Evolutionary conservation across 805 yeast genomes (phyloP).

Genomic region (Lipomyces starkeyi): DNA sequence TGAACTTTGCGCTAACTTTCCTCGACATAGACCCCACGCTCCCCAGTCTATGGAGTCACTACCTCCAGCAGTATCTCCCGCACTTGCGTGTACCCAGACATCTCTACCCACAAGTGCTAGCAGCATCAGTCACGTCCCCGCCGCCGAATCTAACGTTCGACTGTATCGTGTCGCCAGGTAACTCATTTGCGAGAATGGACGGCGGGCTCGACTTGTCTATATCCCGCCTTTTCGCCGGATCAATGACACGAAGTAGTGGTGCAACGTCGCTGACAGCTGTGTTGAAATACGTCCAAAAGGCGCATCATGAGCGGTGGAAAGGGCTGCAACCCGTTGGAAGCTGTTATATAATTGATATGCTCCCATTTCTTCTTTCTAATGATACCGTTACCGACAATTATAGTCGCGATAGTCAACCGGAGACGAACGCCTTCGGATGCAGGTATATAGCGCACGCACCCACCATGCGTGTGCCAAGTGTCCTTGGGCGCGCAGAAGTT

Average conservation of each 20-base stretch:
- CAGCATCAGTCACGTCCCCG: slow-evolving; percentile 11
- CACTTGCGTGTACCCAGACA: no score
- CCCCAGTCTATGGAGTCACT: slow-evolving; percentile 14
- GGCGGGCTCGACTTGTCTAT: slow-evolving; percentile 38
- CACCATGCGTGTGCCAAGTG: slow-evolving; percentile 37
- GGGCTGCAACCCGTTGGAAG: slow-evolving; percentile 36
- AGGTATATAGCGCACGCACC: slow-evolving; percentile 37
- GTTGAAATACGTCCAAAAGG: slow-evolving; percentile 22
- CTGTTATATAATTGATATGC: slow-evolving; percentile 33
- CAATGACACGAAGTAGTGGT: neutral
- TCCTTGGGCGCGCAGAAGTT: slow-evolving; percentile 23
- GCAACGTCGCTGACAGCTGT: slow-evolving; percentile 6
- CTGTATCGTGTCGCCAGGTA: slow-evolving; percentile 38
- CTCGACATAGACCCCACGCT: slow-evolving; percentile 15
- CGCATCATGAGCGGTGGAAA: slow-evolving; percentile 20
- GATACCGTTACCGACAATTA: neutral
- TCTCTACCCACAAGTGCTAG: neutral
- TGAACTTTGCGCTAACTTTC: slow-evolving; percentile 20
- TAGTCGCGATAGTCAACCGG: slow-evolving; percentile 4
- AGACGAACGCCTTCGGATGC: slow-evolving; percentile 25
- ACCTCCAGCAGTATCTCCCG: slow-evolving; percentile 12
- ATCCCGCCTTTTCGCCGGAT: slow-evolving; percentile 16
- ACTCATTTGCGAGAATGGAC: slow-evolving; percentile 37
- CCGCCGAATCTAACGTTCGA: slow-evolving; percentile 22
- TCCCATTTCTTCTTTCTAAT: slow-evolving; percentile 13